phyloP scores from a whole-genome alignment of 805 yeast species.

The Yamadazyma endophytica region DNA sequence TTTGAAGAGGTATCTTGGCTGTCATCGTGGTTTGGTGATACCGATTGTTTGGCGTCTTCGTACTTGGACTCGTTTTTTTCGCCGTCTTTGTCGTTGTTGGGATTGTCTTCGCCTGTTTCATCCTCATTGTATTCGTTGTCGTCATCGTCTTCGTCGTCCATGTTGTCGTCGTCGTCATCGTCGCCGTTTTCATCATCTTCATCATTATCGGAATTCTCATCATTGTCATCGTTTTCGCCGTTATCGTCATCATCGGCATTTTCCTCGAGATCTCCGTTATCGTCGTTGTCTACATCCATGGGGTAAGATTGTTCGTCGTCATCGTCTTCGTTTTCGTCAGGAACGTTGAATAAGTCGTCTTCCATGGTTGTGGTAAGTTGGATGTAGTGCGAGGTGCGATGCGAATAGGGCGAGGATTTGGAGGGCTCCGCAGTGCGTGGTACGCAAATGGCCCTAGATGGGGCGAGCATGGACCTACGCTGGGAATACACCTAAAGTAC shows the following conservation, averaged over 20 bases:
- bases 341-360: conserved; percentile 24
- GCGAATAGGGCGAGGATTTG: not conserved
- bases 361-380: conserved; percentile 18
- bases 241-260: conserved; percentile 14
- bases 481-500: too few relatives aligned
- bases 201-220: conserved; percentile 13
- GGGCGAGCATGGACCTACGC: not conserved
- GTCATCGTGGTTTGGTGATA: conserved; percentile 1
- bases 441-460: not conserved
- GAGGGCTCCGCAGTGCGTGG: too few relatives aligned
- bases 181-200: conserved; percentile 15
- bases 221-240: conserved; percentile 12
- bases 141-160: conserved; percentile 14
- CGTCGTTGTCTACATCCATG: conserved; percentile 12
- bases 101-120: conserved; percentile 14
- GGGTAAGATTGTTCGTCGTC: conserved; percentile 15
- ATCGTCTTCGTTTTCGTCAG: conserved; percentile 13
- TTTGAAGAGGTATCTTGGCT: not conserved
- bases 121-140: conserved; percentile 13
- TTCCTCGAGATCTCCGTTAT: conserved; percentile 14
- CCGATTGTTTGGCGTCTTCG: conserved; percentile 7
- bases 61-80: conserved; percentile 8
- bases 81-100: conserved; percentile 14
- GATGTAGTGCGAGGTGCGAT: conserved; percentile 1
- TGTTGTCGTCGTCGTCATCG: conserved; percentile 15